Evolutionary conservation across 1,284 basidiomycete species (phyloP).

Genomic region (Cutaneotrichosporon cutaneum): DNA sequence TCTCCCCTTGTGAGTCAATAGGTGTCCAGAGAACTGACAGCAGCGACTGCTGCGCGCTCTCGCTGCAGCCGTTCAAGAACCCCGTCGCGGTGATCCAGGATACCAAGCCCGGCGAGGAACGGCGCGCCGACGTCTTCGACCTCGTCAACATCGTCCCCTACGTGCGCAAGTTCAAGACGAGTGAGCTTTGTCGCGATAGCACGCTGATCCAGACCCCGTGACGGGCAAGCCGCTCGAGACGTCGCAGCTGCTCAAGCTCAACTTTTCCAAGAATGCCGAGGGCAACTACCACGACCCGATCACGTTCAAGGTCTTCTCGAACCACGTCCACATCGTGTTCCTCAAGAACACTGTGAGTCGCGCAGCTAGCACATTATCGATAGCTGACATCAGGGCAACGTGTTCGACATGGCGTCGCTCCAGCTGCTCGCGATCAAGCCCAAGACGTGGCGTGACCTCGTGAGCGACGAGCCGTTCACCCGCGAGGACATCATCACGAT

Average conservation of each 20-base stretch:
- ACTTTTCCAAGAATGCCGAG: constrained; percentile 70
- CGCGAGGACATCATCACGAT: constrained; percentile 89
- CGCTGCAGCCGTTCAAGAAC: constrained; percentile 83
- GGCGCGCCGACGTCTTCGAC: constrained; percentile 63
- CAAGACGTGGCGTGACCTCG: constrained; percentile 70
- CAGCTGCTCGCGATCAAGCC: constrained; percentile 68
- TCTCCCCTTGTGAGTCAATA: constrained; percentile 48
- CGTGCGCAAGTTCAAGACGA: constrained; percentile 65
- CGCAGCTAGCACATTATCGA: no score
- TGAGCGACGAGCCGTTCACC: constrained; percentile 81
- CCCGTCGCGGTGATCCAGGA: constrained; percentile 73
- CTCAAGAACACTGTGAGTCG: constrained; percentile 68
- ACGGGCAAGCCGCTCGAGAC: constrained; percentile 77
- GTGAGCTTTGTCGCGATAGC: constrained; percentile 57
- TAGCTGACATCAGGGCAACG: constrained; percentile 46
- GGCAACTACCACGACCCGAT: constrained; percentile 86
- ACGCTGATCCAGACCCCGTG: constrained; percentile 64
- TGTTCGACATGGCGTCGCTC: constrained; percentile 57
- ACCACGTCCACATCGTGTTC: constrained; percentile 87
- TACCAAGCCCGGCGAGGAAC: constrained; percentile 42
- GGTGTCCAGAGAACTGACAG: constrained; percentile 11
- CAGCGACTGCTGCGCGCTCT: constrained; percentile 83
- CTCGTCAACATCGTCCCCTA: constrained; percentile 87
- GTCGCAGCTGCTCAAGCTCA: constrained; percentile 78
- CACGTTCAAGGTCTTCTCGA: constrained; percentile 86